These are phyloP conservation scores for Hyaloscypha variabilis DNA, from an alignment of 495 filamentous ascomycete genomes.

Conservation along the genomic window DNA sequence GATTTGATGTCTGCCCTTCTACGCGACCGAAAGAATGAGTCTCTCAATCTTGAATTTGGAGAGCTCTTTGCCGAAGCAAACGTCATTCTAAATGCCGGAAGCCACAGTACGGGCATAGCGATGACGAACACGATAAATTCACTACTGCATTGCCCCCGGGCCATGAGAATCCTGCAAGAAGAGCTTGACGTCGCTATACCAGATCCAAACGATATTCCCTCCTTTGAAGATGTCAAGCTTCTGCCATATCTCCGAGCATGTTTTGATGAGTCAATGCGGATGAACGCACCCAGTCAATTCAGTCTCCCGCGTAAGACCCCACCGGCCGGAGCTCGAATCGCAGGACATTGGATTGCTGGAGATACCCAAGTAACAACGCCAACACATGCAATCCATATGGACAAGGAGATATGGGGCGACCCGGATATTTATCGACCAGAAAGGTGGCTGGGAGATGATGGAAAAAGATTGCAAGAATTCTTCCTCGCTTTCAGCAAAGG, in stretches of 20 bases:
- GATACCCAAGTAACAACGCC: slow-evolving; percentile 49
- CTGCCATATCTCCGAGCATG: slow-evolving; percentile 54
- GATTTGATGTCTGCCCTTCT: slow-evolving; percentile 9
- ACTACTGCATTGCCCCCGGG: slow-evolving; percentile 10
- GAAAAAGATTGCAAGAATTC: slow-evolving; percentile 42
- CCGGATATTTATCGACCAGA: slow-evolving; percentile 50
- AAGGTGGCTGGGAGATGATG: slow-evolving; percentile 43
- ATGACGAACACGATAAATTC: slow-evolving; percentile 14
- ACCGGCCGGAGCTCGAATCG: slow-evolving; percentile 23
- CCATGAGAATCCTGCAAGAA: slow-evolving; percentile 13
- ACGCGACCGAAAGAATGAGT: slow-evolving; percentile 2
- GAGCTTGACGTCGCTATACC: slow-evolving; percentile 12
- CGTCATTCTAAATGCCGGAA: slow-evolving; percentile 22
- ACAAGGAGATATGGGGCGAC: slow-evolving; percentile 48
- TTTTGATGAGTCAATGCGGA: slow-evolving; percentile 53
- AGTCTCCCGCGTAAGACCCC: slow-evolving; percentile 45
- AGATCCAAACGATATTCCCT: slow-evolving; percentile 4
- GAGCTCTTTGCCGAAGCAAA: slow-evolving; percentile 19
- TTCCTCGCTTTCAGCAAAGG: slow-evolving; percentile 47
- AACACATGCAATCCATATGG: slow-evolving; percentile 47
- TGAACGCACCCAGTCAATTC: slow-evolving; percentile 50
- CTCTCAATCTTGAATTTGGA: slow-evolving; percentile 4
- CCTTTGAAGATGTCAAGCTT: slow-evolving; percentile 27
- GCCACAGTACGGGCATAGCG: slow-evolving; percentile 12
- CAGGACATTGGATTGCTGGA: slow-evolving; percentile 18